Percentiles rank a stretch among this genome's conserved stretches.
Evolutionary conservation across 495 filamentous ascomycete species (phyloP).

Genomic region (Trichoderma gamsii): DNA sequence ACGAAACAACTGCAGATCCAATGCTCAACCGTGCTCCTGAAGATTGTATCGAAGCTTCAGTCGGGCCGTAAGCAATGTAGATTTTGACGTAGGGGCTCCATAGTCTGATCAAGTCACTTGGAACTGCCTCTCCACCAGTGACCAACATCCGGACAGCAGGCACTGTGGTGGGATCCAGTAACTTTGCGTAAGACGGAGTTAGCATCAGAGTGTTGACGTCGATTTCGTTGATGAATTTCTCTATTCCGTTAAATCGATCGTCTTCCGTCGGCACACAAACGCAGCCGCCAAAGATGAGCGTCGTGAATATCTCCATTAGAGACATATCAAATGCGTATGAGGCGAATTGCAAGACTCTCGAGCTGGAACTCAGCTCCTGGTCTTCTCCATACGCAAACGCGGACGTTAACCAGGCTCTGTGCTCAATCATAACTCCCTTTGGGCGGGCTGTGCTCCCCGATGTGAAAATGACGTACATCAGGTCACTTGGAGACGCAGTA

Average conservation of each 20-base stretch:
- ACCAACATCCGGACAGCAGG: constrained; percentile 35
- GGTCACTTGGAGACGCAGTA: neutral
- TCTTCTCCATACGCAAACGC: neutral
- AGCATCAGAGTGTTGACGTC: constrained; percentile 21
- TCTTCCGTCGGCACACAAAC: constrained; percentile 54
- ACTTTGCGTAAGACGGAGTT: constrained; percentile 45
- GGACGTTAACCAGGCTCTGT: neutral
- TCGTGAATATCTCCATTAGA: constrained; percentile 48
- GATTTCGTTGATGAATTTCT: constrained; percentile 17
- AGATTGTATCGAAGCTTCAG: constrained; percentile 18
- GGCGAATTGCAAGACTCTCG: constrained; percentile 44
- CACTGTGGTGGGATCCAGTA: constrained; percentile 35
- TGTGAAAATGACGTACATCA: constrained; percentile 26
- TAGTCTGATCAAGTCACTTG: constrained; percentile 18
- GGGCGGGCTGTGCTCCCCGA: constrained; percentile 31
- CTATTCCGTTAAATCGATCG: constrained; percentile 23
- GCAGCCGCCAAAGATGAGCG: constrained; percentile 52
- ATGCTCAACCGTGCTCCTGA: neutral
- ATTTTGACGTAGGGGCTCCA: constrained; percentile 21
- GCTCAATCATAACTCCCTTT: constrained; percentile 25
- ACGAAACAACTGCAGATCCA: neutral
- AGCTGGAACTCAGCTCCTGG: neutral
- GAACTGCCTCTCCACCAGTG: constrained; percentile 32
- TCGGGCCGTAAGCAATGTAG: constrained; percentile 24
- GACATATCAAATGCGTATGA: constrained; percentile 55